Conservation (phyloP, 345 rosid species). For the Eucalyptus tenuipes region DNA sequence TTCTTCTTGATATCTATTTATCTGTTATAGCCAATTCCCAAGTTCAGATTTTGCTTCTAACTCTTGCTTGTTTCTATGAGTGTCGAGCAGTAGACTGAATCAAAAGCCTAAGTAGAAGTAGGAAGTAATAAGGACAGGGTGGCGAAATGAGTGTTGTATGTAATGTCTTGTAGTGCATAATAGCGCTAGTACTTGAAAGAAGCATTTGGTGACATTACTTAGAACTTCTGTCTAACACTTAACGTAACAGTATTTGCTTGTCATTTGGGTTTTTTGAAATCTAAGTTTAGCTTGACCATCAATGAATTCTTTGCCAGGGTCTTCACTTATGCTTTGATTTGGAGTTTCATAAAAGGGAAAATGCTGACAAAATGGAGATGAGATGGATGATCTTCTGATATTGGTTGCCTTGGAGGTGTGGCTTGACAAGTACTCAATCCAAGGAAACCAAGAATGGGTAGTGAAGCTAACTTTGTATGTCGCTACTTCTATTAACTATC, state of each 20-base stretch:
- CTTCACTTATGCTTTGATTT: conserved; percentile 85
- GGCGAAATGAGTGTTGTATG: not conserved
- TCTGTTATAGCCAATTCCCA: not conserved
- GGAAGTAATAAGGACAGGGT: not conserved
- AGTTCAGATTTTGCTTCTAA: not conserved
- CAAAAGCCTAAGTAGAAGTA: not conserved
- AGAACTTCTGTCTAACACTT: too few species aligned
- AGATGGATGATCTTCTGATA: conserved; percentile 90
- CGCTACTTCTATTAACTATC: not conserved
- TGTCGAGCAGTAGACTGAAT: not conserved
- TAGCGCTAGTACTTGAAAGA: too few species aligned
- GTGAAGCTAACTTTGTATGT: conserved; percentile 25
- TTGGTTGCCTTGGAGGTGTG: conserved; percentile 47
- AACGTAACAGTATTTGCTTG: too few species aligned
- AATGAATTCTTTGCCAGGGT: conserved; percentile 34
- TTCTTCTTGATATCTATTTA: not conserved
- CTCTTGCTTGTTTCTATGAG: not conserved
- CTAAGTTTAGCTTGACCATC: too few species aligned
- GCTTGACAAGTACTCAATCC: conserved; percentile 61
- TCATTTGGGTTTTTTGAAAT: too few species aligned
- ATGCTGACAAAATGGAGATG: conserved; percentile 52
- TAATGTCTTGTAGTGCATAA: too few species aligned
- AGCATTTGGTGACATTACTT: too few species aligned
- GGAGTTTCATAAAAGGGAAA: conserved; percentile 60
- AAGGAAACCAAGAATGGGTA: conserved; percentile 68